A percentile compares a stretch with the other conserved stretches of the same genome.
phyloP scores from a whole-genome alignment of 805 yeast species.

The baker's yeast (Saccharomyces cerevisiae) region DNA sequence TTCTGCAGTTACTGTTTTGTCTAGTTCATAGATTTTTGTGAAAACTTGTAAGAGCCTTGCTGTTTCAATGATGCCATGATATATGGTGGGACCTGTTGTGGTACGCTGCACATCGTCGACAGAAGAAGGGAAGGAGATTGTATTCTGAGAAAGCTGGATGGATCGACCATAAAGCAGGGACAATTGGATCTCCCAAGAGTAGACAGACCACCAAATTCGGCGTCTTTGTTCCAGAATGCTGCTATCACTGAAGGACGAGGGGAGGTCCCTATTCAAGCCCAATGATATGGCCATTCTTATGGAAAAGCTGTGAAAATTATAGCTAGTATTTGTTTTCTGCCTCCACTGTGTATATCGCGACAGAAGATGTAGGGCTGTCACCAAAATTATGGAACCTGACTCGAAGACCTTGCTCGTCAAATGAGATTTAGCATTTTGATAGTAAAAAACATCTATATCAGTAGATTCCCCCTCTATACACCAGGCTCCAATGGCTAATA shows the following conservation, averaged over 20 bases:
- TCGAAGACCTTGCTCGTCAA: constrained; percentile 45
- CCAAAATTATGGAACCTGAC: constrained; percentile 47
- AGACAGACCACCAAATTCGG: constrained; percentile 62
- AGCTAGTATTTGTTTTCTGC: constrained; percentile 59
- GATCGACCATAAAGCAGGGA: constrained; percentile 62
- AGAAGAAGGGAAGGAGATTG: constrained; percentile 43
- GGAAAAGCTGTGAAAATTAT: constrained; percentile 59
- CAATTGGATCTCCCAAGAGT: constrained; percentile 55
- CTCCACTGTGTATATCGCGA: constrained; percentile 58
- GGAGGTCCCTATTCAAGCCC: constrained; percentile 49
- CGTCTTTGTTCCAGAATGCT: constrained; percentile 44
- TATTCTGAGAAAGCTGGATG: constrained; percentile 41
- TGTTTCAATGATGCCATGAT: constrained; percentile 51
- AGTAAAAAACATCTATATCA: constrained; percentile 47
- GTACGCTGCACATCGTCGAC: constrained; percentile 35
- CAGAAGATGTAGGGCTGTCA: constrained; percentile 45
- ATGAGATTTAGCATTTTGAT: constrained; percentile 42
- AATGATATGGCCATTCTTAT: constrained; percentile 59
- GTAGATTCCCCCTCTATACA: constrained; percentile 46
- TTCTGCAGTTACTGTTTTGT: constrained; percentile 36
- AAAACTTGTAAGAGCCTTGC: constrained; percentile 42
- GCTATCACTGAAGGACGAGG: constrained; percentile 6
- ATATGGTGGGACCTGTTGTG: constrained; percentile 42
- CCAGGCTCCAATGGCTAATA: constrained; percentile 65
- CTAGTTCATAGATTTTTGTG: constrained; percentile 35